These are phyloP conservation scores for Cladosporium halotolerans DNA, from an alignment of 2,329 filamentous ascomycete species.

Conservation along the genomic window DNA sequence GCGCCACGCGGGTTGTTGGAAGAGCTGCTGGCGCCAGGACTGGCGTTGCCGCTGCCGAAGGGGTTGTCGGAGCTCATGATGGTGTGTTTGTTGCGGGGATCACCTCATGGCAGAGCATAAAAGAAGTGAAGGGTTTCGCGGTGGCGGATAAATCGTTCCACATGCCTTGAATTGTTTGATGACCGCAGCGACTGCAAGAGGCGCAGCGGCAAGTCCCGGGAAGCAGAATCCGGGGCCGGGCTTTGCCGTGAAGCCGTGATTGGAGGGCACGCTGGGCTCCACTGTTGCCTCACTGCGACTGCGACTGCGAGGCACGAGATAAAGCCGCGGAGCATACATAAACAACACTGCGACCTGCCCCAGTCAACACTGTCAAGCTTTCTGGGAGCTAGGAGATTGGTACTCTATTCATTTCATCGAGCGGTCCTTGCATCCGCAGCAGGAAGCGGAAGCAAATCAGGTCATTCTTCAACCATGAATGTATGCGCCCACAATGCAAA, in stretches of 20 bases:
- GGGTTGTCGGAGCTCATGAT: conserved; percentile 29
- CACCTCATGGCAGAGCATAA: background rate
- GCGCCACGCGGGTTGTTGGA: conserved; percentile 21
- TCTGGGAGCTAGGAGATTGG: too few relatives aligned
- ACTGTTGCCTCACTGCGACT: background rate
- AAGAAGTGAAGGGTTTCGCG: too few relatives aligned
- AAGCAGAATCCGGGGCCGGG: background rate
- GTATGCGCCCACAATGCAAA: conserved; percentile 33
- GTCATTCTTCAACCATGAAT: conserved; percentile 45
- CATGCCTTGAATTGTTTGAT: background rate
- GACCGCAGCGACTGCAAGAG: background rate
- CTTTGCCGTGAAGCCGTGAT: background rate
- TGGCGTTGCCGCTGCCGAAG: conserved; percentile 24
- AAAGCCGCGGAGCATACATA: background rate
- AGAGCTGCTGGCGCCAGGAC: conserved; percentile 23
- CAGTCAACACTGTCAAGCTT: too few relatives aligned
- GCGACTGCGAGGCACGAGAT: background rate
- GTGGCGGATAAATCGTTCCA: too few relatives aligned
- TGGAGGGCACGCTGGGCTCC: background rate
- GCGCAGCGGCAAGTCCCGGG: background rate
- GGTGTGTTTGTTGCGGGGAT: background rate
- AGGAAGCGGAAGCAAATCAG: background rate
- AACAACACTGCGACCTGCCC: too few relatives aligned
- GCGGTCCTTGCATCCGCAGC: too few relatives aligned
- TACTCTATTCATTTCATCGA: too few relatives aligned